These are phyloP conservation scores for Dicorynia guianensis DNA, from an alignment of 306 rosid genomes.

Conservation along the genomic window DNA sequence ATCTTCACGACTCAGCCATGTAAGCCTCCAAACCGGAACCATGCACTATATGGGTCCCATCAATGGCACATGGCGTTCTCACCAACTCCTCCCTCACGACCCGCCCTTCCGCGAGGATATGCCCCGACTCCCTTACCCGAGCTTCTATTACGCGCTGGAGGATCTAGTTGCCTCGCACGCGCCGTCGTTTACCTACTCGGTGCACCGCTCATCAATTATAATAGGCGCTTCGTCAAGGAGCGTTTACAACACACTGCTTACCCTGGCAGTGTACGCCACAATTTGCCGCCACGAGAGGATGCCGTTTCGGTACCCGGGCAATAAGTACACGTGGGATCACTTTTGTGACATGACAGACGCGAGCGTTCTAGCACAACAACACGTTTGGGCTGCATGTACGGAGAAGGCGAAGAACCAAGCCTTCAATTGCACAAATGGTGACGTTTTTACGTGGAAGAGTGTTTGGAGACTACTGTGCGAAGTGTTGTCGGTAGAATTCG, in stretches of 20 bases:
- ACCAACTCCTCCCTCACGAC: conserved; percentile 27
- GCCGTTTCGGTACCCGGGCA: conserved; percentile 46
- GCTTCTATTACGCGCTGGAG: conserved; percentile 55
- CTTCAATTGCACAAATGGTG: conserved; percentile 52
- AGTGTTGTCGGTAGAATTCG: conserved; percentile 40
- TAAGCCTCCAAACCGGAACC: conserved; percentile 53
- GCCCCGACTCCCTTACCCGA: conserved; percentile 46
- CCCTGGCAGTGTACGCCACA: conserved; percentile 23
- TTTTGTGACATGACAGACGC: conserved; percentile 53
- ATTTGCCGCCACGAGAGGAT: conserved; percentile 41
- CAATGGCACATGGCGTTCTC: neutral
- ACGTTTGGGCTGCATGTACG: conserved; percentile 55
- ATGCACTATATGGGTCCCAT: conserved; percentile 57
- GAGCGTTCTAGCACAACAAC: conserved; percentile 47
- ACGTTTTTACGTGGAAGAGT: conserved; percentile 50
- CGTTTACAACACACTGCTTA: conserved; percentile 18
- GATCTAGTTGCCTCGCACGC: conserved; percentile 32
- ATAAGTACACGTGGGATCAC: conserved; percentile 54
- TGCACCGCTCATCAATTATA: conserved; percentile 50
- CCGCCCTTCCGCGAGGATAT: conserved; percentile 44
- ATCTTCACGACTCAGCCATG: conserved; percentile 27
- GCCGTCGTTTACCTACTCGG: conserved; percentile 25
- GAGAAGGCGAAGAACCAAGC: conserved; percentile 40
- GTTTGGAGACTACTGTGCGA: conserved; percentile 40
- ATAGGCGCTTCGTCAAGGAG: conserved; percentile 42